These are phyloP conservation scores for Pseudocercospora fijiensis DNA, from an alignment of 2,329 filamentous ascomycete genomes.

Conservation along the genomic window DNA sequence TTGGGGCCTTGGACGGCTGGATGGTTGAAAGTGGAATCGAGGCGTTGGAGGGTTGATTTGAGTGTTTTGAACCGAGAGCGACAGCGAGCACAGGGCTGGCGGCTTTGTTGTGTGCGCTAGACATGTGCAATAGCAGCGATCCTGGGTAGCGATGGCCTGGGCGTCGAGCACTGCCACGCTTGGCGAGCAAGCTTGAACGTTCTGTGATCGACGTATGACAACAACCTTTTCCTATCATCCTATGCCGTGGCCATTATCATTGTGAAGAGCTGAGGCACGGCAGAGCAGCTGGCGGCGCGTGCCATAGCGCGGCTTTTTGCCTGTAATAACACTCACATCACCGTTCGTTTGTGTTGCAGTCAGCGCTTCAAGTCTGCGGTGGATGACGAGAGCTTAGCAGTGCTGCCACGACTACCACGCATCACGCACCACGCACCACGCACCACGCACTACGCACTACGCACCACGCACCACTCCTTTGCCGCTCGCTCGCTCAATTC, in stretches of 20 bases:
- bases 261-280: no score
- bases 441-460: not conserved
- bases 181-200: not conserved
- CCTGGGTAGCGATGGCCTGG: no score
- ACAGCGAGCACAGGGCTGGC: not conserved
- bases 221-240: not conserved
- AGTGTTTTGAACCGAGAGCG: not conserved
- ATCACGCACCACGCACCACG: not conserved
- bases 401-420: not conserved
- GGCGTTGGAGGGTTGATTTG: not conserved
- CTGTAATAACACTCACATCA: not conserved
- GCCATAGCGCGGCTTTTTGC: not conserved
- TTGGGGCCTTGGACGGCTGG: not conserved
- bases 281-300: slow-evolving; percentile 1
- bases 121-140: not conserved
- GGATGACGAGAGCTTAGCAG: not conserved
- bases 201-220: not conserved
- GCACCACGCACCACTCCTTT: not conserved
- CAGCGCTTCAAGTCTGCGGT: not conserved
- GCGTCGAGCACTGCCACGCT: not conserved
- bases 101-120: not conserved
- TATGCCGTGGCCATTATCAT: not conserved
- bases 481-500: not conserved
- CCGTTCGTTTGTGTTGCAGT: not conserved
- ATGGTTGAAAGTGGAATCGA: not conserved